A percentile compares a stretch with the other conserved stretches of the same genome.
Conservation (phyloP, 192 early-diverging fungal genomes). For the Backusella psychrophila region DNA sequence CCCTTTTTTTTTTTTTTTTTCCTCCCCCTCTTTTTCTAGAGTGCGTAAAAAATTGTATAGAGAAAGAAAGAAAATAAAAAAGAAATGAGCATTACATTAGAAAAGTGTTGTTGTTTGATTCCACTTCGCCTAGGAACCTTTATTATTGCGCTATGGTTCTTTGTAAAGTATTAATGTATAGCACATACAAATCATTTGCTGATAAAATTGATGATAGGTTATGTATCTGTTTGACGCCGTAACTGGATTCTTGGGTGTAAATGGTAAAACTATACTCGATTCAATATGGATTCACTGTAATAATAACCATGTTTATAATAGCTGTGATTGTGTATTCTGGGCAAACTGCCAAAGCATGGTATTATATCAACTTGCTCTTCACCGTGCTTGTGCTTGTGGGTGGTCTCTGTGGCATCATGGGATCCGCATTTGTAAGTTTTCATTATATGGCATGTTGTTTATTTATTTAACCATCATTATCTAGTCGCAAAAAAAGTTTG, state of each 20-base stretch:
- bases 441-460: neutral
- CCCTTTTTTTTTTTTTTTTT: neutral
- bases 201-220: neutral
- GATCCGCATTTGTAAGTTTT: constrained; percentile 15
- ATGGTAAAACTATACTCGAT: constrained; percentile 1
- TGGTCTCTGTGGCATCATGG: constrained; percentile 22
- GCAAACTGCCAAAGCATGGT: constrained; percentile 16
- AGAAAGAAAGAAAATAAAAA: neutral
- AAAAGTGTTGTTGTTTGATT: constrained; percentile 31
- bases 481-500: constrained; percentile 20
- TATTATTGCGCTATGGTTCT: constrained; percentile 26
- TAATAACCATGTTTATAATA: neutral
- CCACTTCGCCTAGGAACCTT: constrained; percentile 29
- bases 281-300: neutral
- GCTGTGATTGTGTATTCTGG: constrained; percentile 20
- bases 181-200: neutral
- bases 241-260: constrained; percentile 23
- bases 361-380: constrained; percentile 19
- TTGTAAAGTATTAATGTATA: neutral
- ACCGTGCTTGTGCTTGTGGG: constrained; percentile 11
- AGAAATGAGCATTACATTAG: constrained; percentile 10
- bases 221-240: constrained; percentile 23
- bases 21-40: neutral
- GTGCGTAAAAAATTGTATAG: neutral
- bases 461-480: neutral